Evolutionary conservation across 257 asterid species (phyloP).

Genomic region (Fraxinus excelsior): DNA sequence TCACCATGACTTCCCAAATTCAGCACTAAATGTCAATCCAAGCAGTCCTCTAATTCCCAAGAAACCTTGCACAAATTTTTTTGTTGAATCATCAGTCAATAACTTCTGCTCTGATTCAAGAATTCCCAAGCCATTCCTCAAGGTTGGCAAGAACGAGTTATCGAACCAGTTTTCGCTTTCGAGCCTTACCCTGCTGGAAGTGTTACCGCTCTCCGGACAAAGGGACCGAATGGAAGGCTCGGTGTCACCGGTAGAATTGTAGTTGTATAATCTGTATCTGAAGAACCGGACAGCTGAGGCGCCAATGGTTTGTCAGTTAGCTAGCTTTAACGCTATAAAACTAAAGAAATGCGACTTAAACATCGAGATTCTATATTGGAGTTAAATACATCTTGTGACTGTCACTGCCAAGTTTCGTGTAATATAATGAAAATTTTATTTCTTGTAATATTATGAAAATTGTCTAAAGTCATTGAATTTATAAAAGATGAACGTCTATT

Average conservation of each 20-base stretch:
- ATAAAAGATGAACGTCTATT: too few species aligned
- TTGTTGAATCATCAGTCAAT: conserved; percentile 60
- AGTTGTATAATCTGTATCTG: conserved; percentile 72
- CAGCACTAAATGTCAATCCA: conserved; percentile 59
- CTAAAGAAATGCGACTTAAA: too few species aligned
- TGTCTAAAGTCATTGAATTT: too few species aligned
- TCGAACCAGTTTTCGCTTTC: conserved; percentile 68
- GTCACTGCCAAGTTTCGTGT: too few species aligned
- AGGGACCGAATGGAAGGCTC: conserved; percentile 70
- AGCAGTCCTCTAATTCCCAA: conserved; percentile 61
- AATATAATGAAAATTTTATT: too few species aligned
- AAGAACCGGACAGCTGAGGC: conserved; percentile 71
- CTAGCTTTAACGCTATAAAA: background rate
- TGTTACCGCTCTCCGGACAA: conserved; percentile 65
- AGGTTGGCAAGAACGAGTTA: conserved; percentile 54
- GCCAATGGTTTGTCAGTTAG: conserved; percentile 68
- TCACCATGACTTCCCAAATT: conserved; percentile 83
- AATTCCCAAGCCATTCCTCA: conserved; percentile 61
- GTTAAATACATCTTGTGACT: too few species aligned
- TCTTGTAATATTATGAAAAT: too few species aligned
- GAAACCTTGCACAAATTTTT: conserved; percentile 52
- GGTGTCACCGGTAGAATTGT: conserved; percentile 46
- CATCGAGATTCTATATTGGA: too few species aligned
- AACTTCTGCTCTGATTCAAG: conserved; percentile 81
- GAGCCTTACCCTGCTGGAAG: conserved; percentile 49